Evolutionary conservation across 2,329 filamentous ascomycete genomes (phyloP), one percentile per base, ranked within the genome.

Genomic region (Aspergillus fijiensis): DNA sequence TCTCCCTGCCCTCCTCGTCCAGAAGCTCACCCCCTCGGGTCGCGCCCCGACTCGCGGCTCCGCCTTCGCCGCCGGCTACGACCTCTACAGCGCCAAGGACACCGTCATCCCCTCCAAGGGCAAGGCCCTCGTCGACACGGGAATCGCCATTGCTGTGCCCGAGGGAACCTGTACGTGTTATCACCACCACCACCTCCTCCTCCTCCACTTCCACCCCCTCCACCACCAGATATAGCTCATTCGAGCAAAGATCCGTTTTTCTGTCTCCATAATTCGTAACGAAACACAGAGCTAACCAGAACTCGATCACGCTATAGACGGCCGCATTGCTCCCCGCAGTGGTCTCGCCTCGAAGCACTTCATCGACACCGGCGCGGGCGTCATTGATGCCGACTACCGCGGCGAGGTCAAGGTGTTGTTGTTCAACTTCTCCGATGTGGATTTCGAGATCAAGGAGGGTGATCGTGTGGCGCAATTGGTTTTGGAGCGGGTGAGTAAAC

Each of bases 351-450:
- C 88, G 62, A 99, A 99, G 81, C 87, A 98, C 80, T 95, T 93
- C 79, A 98, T 99, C 75, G 92, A 97, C 76, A 95, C 91, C 0
- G 92, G 96, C 63, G 95, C 95, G 0, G 95, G 95, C 57, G 95
- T 99, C 65, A 98, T 99, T 70, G 95, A 99, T 77, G 93, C 94
- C 35, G 95, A 99, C 78, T 99, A 99, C 81, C 86, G 95, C 39
- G 95, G 95, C 21, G 90, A 90, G 67, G 89, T 99, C 70, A 96
- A 96, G 82, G 90, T 99, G 27, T 84, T 99, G 67, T 85, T 99
- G 55, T 98, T 98, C 78, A 99, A 99, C 80, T 89, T 96, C 76
- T 85, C 84, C 55, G 92, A 96, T 54, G 79, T 80, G 47, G 92
- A 96, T 74, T 98, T 96, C 73, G 82, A 80, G 49, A 82, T 99